Evolutionary conservation across 2,329 filamentous ascomycete genomes (phyloP), one percentile per base, ranked within the genome.

Genomic region (Pseudopithomyces chartarum): DNA sequence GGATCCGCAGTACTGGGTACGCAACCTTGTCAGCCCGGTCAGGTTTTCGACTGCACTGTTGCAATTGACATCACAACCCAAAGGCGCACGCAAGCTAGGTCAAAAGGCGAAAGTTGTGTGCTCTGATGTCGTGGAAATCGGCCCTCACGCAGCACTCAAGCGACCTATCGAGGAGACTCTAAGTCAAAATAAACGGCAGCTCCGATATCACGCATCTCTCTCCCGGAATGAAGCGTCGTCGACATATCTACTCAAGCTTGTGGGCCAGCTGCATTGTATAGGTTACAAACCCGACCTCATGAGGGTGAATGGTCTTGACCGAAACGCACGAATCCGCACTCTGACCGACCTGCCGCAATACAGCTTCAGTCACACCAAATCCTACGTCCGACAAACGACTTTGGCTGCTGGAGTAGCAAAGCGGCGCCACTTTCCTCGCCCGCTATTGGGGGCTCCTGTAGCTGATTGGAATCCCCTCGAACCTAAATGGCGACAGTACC

Each of bases 401-500:
- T 40, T 40, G 15, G 17, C 15, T n/a, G 13, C 38, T 40, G 38
- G 38, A 19, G 19, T 10, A 40, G 38, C 38, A 40, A 40, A 40
- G 38, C 38, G 38, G 13, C 38, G 40, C 11, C 40, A 22, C 33
- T 29, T 51, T 12, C 36, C 44, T 34, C 26, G 57, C 68, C 65
- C 50, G 13, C 22, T 59, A 1, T 49, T 61, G 10, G 59, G 65
- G 29, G 54, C 71, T 3, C 47, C 29, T 5, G 45, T 40, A 2
- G 26, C 29, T 2, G 55, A 69, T 71, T 32, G 69, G 72, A 59
- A 71, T 3, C 62, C 60, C 1, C 43, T 64, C 1, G 63, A 69
- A 17, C 63, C 70, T 0, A 40, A 47, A 36, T 84, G 81, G 81
- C 71, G 81, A 13, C 79, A 80, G 39, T 66, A 79, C 29, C 67